Base-by-base conservation (phyloP, 768 basidiomycete species). In the Mycena albidolilacea region DNA sequence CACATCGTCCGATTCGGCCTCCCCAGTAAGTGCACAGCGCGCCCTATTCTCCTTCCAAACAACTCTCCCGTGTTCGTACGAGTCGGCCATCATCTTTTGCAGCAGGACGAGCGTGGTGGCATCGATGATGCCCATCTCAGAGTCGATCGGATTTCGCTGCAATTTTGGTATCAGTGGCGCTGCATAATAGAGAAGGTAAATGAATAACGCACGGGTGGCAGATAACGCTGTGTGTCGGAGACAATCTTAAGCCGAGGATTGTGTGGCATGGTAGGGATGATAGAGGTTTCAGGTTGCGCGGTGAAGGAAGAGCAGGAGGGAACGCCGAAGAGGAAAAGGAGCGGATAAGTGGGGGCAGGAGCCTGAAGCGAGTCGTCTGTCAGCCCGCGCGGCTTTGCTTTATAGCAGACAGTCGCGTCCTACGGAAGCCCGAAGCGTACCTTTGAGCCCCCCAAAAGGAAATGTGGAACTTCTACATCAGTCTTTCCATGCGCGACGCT, bases 1-100 rank as follows among this genome's bases (percentile, higher is more conserved):
- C 19, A 73, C 72, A 7, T 64, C 43, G 14, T 68, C 48, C 0
- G 67, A 65, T 35, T 74, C 69, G 7, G 17, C 14, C 14, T 74
- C 72, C 17, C 68, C 72, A 11, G 72, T 66, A 0, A 66, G 4
- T 15, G 72, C 69, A 50, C 68, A 52, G 6, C 63, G 72, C 1
- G 30, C 62, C 48, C n/a, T 48, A n/a, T 74, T 68, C 60, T 74
- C 73, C 44, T 55, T 57, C 73, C 73, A 74, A 9, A 74, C 58
- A 19, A 67, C 59, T 4, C 69, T 19, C 4, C 73, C 73, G 38
- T 67, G 64, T 46, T 74, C 65, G 55, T 70, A 67, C 54, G 69
- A 44, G 55, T 74, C 73, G 19, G 69, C 73, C 46, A 74, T 71
- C 73, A 74, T 71, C 30, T 74, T 74, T 39, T 74, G 73, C 60